Evolutionary conservation across 192 early-diverging fungal genomes (phyloP).

Genomic region (Spinellus fusiger): DNA sequence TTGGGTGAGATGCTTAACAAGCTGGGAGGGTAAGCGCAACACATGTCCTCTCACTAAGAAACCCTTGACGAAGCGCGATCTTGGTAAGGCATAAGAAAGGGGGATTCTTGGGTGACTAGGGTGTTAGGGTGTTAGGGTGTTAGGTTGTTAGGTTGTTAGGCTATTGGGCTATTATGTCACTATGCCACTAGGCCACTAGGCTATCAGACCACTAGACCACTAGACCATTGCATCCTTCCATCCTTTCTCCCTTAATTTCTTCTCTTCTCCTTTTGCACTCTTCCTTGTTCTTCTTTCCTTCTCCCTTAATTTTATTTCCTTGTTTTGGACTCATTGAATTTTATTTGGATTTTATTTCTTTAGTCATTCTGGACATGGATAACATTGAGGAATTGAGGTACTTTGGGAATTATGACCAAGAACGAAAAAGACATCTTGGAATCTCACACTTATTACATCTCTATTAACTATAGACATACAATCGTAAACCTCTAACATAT

Average conservation of each 20-base stretch:
- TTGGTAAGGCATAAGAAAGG: slow-evolving; percentile 47
- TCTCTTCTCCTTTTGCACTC: too few species aligned
- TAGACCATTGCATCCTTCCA: too few species aligned
- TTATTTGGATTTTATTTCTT: neutral
- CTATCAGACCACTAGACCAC: too few species aligned
- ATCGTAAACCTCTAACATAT: neutral
- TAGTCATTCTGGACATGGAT: slow-evolving; percentile 52
- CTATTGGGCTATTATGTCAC: too few species aligned
- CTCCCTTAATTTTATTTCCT: too few species aligned
- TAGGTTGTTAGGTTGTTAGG: too few species aligned
- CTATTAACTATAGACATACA: slow-evolving; percentile 10
- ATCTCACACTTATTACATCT: neutral
- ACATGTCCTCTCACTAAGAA: slow-evolving; percentile 91
- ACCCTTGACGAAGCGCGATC: slow-evolving; percentile 79
- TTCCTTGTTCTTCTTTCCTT: too few species aligned
- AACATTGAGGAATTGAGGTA: slow-evolving; percentile 68
- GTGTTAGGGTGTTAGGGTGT: too few species aligned
- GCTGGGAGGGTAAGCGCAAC: slow-evolving; percentile 67
- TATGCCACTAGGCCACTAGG: too few species aligned
- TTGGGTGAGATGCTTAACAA: slow-evolving; percentile 77
- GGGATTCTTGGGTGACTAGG: too few species aligned
- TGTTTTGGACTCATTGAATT: neutral
- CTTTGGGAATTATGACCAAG: neutral
- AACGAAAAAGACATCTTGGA: neutral
- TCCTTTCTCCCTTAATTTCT: too few species aligned